A percentile compares a stretch with the other conserved stretches of the same genome.
These are phyloP conservation scores for Saccharomyces hybrid DNA, from an alignment of 1,139 yeast species.

Conservation along the genomic window DNA sequence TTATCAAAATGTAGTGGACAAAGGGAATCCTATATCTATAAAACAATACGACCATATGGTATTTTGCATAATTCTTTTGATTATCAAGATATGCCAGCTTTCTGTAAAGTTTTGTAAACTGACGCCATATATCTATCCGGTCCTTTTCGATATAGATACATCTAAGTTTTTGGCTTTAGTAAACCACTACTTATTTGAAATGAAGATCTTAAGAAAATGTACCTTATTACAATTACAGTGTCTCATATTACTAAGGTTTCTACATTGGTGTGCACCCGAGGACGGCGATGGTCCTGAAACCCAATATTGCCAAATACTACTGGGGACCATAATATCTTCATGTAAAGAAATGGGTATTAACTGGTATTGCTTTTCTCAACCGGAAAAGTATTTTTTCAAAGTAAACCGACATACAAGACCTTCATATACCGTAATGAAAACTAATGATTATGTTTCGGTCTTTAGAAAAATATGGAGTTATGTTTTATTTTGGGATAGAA, in stretches of 20 bases:
- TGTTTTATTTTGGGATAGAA: slow-evolving; percentile 28
- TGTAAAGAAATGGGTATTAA: slow-evolving; percentile 26
- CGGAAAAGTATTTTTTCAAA: slow-evolving; percentile 14
- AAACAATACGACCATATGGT: slow-evolving; percentile 24
- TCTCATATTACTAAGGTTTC: slow-evolving; percentile 23
- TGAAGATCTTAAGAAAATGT: slow-evolving; percentile 23
- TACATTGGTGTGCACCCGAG: slow-evolving; percentile 30
- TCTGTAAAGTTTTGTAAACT: slow-evolving; percentile 19
- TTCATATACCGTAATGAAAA: slow-evolving; percentile 9
- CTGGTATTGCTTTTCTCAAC: slow-evolving; percentile 20
- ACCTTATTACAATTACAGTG: slow-evolving; percentile 24
- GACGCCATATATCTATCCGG: slow-evolving; percentile 7
- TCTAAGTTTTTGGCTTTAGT: slow-evolving; percentile 21
- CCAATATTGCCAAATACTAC: slow-evolving; percentile 24
- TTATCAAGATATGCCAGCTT: slow-evolving; percentile 20
- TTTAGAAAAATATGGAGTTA: slow-evolving; percentile 25
- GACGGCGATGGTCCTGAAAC: slow-evolving; percentile 29
- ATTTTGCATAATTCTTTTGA: slow-evolving; percentile 19
- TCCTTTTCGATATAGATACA: slow-evolving; percentile 17
- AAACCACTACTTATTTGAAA: slow-evolving; percentile 18
- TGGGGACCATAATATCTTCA: slow-evolving; percentile 25
- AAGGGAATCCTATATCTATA: slow-evolving; percentile 8
- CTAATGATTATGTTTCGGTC: slow-evolving; percentile 14
- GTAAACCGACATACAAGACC: slow-evolving; percentile 18
- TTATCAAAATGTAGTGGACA: slow-evolving; percentile 13